Evolutionary conservation across 768 basidiomycete genomes (phyloP).

Genomic region (Daedaleopsis sinensis): DNA sequence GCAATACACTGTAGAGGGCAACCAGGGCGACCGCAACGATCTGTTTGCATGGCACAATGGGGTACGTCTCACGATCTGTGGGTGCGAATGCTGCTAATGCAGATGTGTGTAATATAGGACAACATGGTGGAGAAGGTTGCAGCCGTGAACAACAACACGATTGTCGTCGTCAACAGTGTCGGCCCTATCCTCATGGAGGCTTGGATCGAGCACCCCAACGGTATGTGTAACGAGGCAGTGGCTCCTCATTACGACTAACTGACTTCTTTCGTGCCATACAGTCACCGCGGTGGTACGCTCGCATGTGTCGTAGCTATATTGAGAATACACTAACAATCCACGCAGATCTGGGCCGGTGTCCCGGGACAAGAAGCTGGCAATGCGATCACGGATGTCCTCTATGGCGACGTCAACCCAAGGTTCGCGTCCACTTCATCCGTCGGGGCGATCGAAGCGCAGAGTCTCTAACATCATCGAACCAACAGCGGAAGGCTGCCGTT

Average conservation of each 20-base stretch:
- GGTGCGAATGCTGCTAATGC: not conserved
- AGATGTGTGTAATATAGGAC: conserved; percentile 19
- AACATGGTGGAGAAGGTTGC: conserved; percentile 51
- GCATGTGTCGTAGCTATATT: too few species aligned
- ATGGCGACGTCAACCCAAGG: conserved; percentile 53
- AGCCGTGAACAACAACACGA: conserved; percentile 54
- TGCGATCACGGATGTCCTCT: conserved; percentile 50
- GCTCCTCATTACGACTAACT: not conserved
- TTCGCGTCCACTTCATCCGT: conserved; percentile 19
- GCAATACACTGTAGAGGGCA: conserved; percentile 37
- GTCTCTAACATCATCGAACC: too few species aligned
- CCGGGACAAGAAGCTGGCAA: conserved; percentile 50
- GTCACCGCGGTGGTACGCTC: conserved; percentile 26
- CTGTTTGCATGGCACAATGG: conserved; percentile 31
- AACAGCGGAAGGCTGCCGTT: conserved; percentile 48
- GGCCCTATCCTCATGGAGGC: conserved; percentile 52
- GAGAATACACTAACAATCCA: conserved; percentile 4
- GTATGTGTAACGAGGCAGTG: conserved; percentile 32
- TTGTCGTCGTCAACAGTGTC: conserved; percentile 70
- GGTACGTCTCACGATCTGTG: conserved; percentile 13
- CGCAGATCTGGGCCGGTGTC: conserved; percentile 39
- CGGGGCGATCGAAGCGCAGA: not conserved
- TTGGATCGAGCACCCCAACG: conserved; percentile 52
- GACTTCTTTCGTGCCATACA: not conserved
- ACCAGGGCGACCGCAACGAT: conserved; percentile 36